phyloP scores from a whole-genome alignment of 805 yeast species.

The Clavispora vitiphila region DNA sequence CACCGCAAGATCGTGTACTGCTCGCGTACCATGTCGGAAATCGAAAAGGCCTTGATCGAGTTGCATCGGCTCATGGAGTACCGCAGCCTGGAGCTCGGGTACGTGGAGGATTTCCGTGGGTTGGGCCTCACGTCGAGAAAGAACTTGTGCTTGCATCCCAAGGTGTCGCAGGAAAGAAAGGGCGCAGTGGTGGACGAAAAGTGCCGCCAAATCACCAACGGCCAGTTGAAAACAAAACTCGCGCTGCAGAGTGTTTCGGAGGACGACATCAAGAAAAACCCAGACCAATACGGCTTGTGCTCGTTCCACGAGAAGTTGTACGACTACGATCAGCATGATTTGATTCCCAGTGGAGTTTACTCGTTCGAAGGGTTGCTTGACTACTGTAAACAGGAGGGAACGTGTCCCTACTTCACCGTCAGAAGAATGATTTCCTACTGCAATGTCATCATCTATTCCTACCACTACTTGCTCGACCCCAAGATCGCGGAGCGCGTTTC shows the following conservation, averaged over 20 bases:
- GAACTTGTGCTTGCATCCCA: slow-evolving; percentile 88
- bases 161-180: slow-evolving; percentile 78
- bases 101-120: slow-evolving; percentile 87
- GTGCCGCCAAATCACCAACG: slow-evolving; percentile 92
- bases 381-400: slow-evolving; percentile 72
- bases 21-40: slow-evolving; percentile 99
- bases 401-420: slow-evolving; percentile 96
- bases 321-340: slow-evolving; percentile 80
- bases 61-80: slow-evolving; percentile 83
- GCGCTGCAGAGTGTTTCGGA: slow-evolving; percentile 43
- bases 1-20: slow-evolving; percentile 93
- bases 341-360: slow-evolving; percentile 89
- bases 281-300: slow-evolving; percentile 48
- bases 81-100: slow-evolving; percentile 77
- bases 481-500: slow-evolving; percentile 96
- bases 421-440: slow-evolving; percentile 96
- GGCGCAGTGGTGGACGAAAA: slow-evolving; percentile 94
- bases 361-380: slow-evolving; percentile 81
- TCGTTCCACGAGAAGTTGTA: slow-evolving; percentile 87
- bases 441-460: slow-evolving; percentile 90
- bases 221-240: slow-evolving; percentile 67
- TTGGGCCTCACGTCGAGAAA: slow-evolving; percentile 92
- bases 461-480: slow-evolving; percentile 94
- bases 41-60: slow-evolving; percentile 94
- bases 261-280: slow-evolving; percentile 43